These are phyloP conservation scores for Lentinula boryana DNA, from an alignment of 768 basidiomycete genomes.

Conservation along the genomic window DNA sequence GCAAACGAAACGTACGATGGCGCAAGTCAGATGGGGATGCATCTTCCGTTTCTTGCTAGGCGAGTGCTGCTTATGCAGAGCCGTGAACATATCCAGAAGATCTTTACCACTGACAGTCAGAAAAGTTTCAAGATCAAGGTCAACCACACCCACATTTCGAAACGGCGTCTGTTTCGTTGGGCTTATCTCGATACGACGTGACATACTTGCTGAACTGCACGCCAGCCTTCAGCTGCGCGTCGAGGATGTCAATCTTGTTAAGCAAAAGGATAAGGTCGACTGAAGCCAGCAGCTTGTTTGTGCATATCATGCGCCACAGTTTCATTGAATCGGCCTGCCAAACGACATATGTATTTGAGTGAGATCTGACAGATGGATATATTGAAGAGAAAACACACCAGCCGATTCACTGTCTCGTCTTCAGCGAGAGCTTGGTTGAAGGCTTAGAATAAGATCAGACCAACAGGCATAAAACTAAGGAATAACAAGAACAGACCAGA, in stretches of 20 bases:
- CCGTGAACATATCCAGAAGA: constrained; percentile 43
- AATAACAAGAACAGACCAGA: constrained; percentile 20
- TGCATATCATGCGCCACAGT: constrained; percentile 56
- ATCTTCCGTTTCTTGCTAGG: constrained; percentile 36
- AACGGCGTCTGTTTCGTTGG: constrained; percentile 46
- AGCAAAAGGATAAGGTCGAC: constrained; percentile 57
- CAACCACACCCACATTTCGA: constrained; percentile 39
- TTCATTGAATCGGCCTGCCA: constrained; percentile 47
- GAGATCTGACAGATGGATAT: neutral
- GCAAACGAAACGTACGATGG: constrained; percentile 37
- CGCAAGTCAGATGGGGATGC: constrained; percentile 52
- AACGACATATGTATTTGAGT: neutral
- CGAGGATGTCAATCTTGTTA: constrained; percentile 58
- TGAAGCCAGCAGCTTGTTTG: constrained; percentile 46
- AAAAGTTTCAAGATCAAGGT: neutral
- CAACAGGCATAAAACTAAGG: neutral
- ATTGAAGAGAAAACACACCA: constrained; percentile 36
- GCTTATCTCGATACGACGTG: constrained; percentile 43
- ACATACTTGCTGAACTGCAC: constrained; percentile 50
- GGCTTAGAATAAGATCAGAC: constrained; percentile 19
- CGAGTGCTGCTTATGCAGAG: constrained; percentile 44
- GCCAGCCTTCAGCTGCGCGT: constrained; percentile 45
- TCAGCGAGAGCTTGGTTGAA: constrained; percentile 62
- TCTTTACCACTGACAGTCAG: constrained; percentile 25
- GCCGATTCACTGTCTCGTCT: constrained; percentile 50